Percentiles rank a stretch among this genome's conserved stretches.
Evolutionary conservation across 192 early-diverging fungal species (phyloP).

Genomic region (Coemansia sp.): DNA sequence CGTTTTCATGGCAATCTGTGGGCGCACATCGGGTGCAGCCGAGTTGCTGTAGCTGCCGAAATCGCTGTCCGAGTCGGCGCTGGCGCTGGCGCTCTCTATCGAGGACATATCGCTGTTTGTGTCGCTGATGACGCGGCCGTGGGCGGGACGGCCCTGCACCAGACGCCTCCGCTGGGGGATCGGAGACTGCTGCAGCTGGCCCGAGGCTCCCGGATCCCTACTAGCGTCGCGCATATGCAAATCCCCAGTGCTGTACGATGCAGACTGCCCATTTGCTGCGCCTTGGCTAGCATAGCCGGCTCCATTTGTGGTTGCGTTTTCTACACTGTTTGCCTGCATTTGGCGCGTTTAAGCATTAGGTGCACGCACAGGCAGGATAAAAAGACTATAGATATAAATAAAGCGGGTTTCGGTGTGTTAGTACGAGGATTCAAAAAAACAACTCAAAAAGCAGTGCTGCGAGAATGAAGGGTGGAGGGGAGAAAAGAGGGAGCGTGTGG

Average conservation of each 20-base stretch:
- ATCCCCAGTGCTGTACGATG: conserved; percentile 1
- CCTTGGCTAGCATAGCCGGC: conserved; percentile 12
- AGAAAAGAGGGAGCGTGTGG: too few relatives aligned
- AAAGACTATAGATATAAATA: too few relatives aligned
- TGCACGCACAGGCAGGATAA: too few relatives aligned
- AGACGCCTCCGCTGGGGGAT: conserved; percentile 13
- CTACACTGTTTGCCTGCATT: conserved; percentile 50
- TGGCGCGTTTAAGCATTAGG: conserved; percentile 9
- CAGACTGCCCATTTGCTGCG: conserved; percentile 9
- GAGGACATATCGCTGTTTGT: conserved; percentile 48
- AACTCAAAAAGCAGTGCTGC: too few relatives aligned
- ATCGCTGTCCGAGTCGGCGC: conserved; percentile 24
- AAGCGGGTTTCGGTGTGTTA: too few relatives aligned
- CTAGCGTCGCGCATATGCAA: conserved; percentile 1
- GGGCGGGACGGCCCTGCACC: conserved; percentile 32
- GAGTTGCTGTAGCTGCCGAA: conserved; percentile 33
- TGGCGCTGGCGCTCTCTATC: conserved; percentile 4
- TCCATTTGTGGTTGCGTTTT: conserved; percentile 27
- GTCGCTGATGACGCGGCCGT: conserved; percentile 46
- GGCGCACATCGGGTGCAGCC: conserved; percentile 4
- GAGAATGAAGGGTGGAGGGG: too few relatives aligned
- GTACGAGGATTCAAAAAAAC: too few relatives aligned
- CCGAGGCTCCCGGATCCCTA: too few relatives aligned
- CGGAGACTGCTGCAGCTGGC: background rate
- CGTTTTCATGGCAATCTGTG: conserved; percentile 47